phyloP scores from a whole-genome alignment of 2,329 filamentous ascomycete species.

The Ceratocystiopsis sp. region DNA sequence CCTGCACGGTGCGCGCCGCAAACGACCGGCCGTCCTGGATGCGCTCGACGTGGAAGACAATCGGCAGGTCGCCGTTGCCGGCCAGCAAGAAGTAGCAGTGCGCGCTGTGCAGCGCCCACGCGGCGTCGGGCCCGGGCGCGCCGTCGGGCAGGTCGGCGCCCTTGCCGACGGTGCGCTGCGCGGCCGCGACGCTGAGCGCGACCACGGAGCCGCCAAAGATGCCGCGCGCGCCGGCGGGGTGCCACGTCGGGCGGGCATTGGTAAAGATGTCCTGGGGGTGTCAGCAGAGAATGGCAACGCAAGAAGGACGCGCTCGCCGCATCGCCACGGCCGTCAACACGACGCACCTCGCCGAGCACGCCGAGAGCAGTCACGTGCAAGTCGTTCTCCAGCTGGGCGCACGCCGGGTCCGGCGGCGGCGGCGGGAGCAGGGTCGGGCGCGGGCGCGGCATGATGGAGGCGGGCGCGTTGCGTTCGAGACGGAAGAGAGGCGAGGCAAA shows the following conservation, averaged over 20 bases:
- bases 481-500: too few relatives aligned
- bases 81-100: conserved; percentile 98
- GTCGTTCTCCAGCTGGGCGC: conserved; percentile 74
- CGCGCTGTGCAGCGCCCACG: conserved; percentile 82
- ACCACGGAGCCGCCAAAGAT: conserved; percentile 91
- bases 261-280: conserved; percentile 59
- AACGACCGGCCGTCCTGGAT: conserved; percentile 83
- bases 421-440: conserved; percentile 51
- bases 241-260: conserved; percentile 82
- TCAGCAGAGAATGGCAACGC: not conserved
- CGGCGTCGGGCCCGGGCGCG: conserved; percentile 21
- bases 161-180: conserved; percentile 57
- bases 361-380: conserved; percentile 69
- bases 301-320: too few relatives aligned
- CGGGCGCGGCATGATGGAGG: conserved; percentile 1
- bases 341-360: conserved; percentile 54
- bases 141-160: too few relatives aligned
- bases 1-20: conserved; percentile 89
- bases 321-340: too few relatives aligned
- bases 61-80: conserved; percentile 66
- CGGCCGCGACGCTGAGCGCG: conserved; percentile 76
- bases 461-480: not conserved
- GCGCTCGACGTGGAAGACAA: conserved; percentile 88
- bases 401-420: conserved; percentile 52
- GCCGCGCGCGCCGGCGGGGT: conserved; percentile 76